phyloP scores from a whole-genome alignment of 495 filamentous ascomycete species.

The Durotheca rogersii region DNA sequence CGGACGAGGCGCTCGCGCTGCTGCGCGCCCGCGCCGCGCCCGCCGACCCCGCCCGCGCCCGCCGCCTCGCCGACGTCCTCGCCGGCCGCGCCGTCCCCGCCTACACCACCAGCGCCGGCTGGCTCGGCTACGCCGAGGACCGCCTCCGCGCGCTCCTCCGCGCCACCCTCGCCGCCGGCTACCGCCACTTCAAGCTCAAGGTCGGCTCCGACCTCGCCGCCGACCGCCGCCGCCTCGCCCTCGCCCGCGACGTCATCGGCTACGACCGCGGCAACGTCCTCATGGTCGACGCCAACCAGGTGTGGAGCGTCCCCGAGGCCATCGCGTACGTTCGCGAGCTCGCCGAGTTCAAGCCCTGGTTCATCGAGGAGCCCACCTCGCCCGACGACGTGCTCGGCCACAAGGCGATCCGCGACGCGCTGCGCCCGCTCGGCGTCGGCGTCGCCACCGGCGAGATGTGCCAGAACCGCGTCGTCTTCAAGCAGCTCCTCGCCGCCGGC shows the following conservation, averaged over 20 bases:
- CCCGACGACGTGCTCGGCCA: constrained; percentile 92
- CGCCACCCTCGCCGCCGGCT: constrained; percentile 73
- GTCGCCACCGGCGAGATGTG: constrained; percentile 97
- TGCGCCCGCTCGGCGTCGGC: constrained; percentile 71
- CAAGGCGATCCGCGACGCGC: constrained; percentile 76
- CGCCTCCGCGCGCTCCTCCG: constrained; percentile 74
- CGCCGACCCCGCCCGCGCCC: constrained; percentile 67
- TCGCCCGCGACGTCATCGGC: constrained; percentile 80
- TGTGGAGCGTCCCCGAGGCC: constrained; percentile 90
- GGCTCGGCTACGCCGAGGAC: constrained; percentile 88
- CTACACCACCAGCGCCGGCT: constrained; percentile 89
- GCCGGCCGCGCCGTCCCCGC: constrained; percentile 74
- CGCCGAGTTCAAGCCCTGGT: constrained; percentile 87
- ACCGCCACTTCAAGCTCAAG: constrained; percentile 90
- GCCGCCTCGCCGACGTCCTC: constrained; percentile 68
- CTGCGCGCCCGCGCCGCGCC: constrained; percentile 56
- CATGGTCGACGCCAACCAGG: constrained; percentile 95
- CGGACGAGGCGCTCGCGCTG: constrained; percentile 75
- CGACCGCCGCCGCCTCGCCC: constrained; percentile 66
- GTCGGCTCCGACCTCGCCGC: constrained; percentile 72
- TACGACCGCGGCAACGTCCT: constrained; percentile 84
- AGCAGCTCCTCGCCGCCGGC: constrained; percentile 77
- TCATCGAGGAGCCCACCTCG: constrained; percentile 95
- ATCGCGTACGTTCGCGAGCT: constrained; percentile 85
- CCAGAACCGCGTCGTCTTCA: constrained; percentile 92